Percentiles rank a stretch among this genome's conserved stretches.
phyloP scores from a whole-genome alignment of 2,329 filamentous ascomycete genomes.

The Botryotinia calthae region DNA sequence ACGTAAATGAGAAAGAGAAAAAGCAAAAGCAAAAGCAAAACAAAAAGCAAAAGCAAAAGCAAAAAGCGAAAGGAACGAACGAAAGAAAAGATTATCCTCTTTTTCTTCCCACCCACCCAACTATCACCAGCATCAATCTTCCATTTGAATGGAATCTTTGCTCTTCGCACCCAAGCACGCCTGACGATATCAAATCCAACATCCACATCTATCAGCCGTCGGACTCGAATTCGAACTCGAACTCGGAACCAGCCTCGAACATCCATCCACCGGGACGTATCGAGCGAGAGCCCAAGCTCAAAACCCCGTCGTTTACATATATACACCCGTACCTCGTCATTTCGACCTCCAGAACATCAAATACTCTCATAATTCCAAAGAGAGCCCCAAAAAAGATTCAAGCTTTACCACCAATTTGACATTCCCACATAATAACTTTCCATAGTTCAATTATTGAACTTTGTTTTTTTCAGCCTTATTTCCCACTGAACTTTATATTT shows the following conservation, averaged over 20 bases:
- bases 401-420: background rate
- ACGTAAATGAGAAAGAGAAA: background rate
- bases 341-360: background rate
- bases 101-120: background rate
- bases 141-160: background rate
- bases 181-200: background rate
- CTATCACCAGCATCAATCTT: background rate
- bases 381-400: background rate
- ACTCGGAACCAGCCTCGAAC: background rate
- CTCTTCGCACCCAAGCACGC: background rate
- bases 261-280: background rate
- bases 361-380: background rate
- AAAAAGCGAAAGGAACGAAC: background rate
- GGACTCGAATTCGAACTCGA: background rate
- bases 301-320: constrained; percentile 7
- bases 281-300: background rate
- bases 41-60: background rate
- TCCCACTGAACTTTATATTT: background rate
- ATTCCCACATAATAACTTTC: background rate
- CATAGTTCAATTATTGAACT: background rate
- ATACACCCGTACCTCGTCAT: background rate
- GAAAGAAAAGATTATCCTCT: background rate
- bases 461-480: background rate
- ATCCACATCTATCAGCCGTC: background rate
- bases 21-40: background rate